phyloP scores from a whole-genome alignment of 2,329 filamentous ascomycete species.

The Exophiala aquamarina region DNA sequence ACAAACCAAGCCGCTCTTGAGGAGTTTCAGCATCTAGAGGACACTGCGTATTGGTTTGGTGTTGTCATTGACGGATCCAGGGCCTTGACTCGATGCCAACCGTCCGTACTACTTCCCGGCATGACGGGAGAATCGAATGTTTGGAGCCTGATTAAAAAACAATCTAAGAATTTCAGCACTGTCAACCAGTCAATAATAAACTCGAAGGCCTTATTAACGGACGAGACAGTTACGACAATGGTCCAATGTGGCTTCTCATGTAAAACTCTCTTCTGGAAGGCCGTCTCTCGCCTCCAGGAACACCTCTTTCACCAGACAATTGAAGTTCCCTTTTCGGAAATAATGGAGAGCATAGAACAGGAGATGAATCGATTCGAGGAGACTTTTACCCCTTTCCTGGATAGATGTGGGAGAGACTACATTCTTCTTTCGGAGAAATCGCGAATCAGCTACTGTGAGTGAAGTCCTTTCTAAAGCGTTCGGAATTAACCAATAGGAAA shows the following conservation, averaged over 20 bases:
- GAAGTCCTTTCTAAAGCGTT: background rate
- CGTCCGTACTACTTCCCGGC: slow-evolving; percentile 9
- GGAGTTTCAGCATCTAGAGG: slow-evolving; percentile 5
- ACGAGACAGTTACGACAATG: slow-evolving; percentile 7
- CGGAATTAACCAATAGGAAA: background rate
- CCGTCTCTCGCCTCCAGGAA: slow-evolving; percentile 8
- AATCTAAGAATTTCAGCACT: background rate
- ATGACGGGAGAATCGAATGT: slow-evolving; percentile 3
- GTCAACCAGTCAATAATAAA: background rate
- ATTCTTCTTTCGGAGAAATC: slow-evolving; percentile 6
- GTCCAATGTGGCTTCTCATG: slow-evolving; percentile 4
- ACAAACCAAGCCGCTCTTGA: background rate
- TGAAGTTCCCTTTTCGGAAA: background rate
- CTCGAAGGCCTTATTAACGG: slow-evolving; percentile 1
- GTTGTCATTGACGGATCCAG: slow-evolving; percentile 8
- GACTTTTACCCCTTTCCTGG: slow-evolving; percentile 3
- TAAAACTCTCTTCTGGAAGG: slow-evolving; percentile 12
- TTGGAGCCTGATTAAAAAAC: slow-evolving; percentile 1
- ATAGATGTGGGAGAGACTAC: slow-evolving; percentile 4
- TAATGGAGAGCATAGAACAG: background rate
- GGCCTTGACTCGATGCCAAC: slow-evolving; percentile 6
- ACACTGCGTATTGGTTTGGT: slow-evolving; percentile 15
- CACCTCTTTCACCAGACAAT: slow-evolving; percentile 2
- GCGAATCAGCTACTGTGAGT: slow-evolving; percentile 11
- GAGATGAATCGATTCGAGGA: slow-evolving; percentile 1